Evolutionary conservation across 2,329 filamentous ascomycete species (phyloP).

Genomic region (Trichophyton simii): DNA sequence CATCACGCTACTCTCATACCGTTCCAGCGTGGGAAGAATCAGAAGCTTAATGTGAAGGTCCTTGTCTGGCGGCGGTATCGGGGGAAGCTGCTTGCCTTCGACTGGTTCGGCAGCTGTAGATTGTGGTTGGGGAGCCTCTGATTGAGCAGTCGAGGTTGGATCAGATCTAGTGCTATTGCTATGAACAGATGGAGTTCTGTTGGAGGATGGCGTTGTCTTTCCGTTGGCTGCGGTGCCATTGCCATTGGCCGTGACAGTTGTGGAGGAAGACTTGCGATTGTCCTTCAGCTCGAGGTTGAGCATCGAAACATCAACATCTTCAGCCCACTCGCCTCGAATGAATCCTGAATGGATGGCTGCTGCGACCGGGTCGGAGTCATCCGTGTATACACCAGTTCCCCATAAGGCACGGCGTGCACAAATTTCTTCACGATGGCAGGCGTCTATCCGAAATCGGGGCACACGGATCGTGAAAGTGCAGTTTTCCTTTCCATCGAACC

Average conservation of each 20-base stretch:
- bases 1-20: slow-evolving; percentile 61
- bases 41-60: slow-evolving; percentile 81
- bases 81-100: slow-evolving; percentile 18
- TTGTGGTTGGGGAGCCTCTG: not conserved
- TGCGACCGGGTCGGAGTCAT: slow-evolving; percentile 86
- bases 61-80: slow-evolving; percentile 48
- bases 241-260: slow-evolving; percentile 26
- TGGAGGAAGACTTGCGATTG: slow-evolving; percentile 32
- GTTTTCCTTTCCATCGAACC: slow-evolving; percentile 67
- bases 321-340: slow-evolving; percentile 76
- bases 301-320: slow-evolving; percentile 59
- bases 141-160: not conserved
- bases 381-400: slow-evolving; percentile 90
- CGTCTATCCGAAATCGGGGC: slow-evolving; percentile 61
- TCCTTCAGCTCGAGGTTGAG: slow-evolving; percentile 45
- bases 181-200: not conserved
- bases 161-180: slow-evolving; percentile 6
- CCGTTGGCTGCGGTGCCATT: slow-evolving; percentile 7
- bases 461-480: slow-evolving; percentile 84
- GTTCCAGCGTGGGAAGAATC: slow-evolving; percentile 65
- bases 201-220: slow-evolving; percentile 9
- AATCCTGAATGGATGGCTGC: slow-evolving; percentile 89
- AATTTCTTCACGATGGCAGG: slow-evolving; percentile 65
- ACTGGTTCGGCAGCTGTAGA: slow-evolving; percentile 12
- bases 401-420: slow-evolving; percentile 69